Base-by-base conservation (phyloP, 441 rosid species). In the Gossypium schwendimanii region DNA sequence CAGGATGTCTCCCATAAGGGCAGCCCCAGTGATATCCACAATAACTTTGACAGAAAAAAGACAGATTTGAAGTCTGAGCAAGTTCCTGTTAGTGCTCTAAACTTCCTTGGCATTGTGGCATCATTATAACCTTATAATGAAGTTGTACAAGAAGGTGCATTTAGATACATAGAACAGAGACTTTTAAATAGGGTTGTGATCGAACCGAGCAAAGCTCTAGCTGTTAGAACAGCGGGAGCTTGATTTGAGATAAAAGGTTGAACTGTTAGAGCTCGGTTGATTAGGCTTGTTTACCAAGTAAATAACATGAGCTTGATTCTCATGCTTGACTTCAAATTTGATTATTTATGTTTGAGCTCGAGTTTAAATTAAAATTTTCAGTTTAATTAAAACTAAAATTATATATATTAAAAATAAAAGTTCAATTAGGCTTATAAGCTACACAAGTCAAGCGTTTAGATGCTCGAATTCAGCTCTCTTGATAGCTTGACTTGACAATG, bases 51-150 rank as follows among this genome's bases (percentile, higher is more conserved):
- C 73, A 33, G 67, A 11, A 75, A 70, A 65, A 81, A n/a, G 73
- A 60, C 47, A 11, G 76, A 67, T 28, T 47, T 36, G 12, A 74
- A 58, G 21, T 72, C 79, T 63, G 77, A 77, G 76, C 78, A 71
- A 69, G 53, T 70, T 70, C 68, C 83, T 63, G 86, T 88, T 63
- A 86, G 85, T 82, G 45, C 47, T 11, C 26, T 33, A 2, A 61
- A 67, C 28, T 15, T 6, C 55, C 49, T 45, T 66, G 59, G 2
- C 36, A 65, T 44, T 54, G 28, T 21, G 9, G 10, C 20, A 24
- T 17, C n/a, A 21, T 20, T 18, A 21, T 10, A 41, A 26, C 3
- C 12, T 50, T 62, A 3, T 33, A 63, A 45, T 50, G 68, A 41
- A 71, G 17, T 14, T 11, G 20, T 6, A 9, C 12, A 3, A n/a